Conservation (phyloP, 1,284 basidiomycete species). For the Earliella scabrosa region DNA sequence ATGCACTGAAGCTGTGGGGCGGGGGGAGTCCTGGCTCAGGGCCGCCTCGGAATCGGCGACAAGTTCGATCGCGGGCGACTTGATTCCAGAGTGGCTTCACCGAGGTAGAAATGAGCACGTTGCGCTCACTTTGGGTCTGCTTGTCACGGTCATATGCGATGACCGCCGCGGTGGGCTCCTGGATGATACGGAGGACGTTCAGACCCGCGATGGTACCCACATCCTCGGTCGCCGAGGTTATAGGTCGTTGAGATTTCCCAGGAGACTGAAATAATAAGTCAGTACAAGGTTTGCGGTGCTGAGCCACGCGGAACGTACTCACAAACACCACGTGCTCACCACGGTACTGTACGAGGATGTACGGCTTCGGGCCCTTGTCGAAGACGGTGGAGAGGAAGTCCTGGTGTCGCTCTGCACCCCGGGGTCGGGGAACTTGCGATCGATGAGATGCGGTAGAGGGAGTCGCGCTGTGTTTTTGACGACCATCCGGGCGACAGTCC, state of each 20-base stretch:
- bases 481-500: too few species aligned
- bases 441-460: constrained; percentile 94
- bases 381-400: constrained; percentile 94
- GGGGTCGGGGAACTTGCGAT: constrained; percentile 81
- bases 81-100: constrained; percentile 99
- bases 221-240: constrained; percentile 95
- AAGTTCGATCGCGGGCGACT: too few species aligned
- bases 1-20: constrained; percentile 80
- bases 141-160: constrained; percentile 96
- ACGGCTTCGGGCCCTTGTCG: constrained; percentile 86
- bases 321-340: constrained; percentile 94
- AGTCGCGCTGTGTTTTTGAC: too few species aligned
- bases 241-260: constrained; percentile 99
- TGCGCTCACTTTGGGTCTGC: constrained; percentile 86
- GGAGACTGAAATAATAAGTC: constrained; percentile 66
- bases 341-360: constrained; percentile 88
- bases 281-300: constrained; percentile 4
- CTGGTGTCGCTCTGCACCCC: constrained; percentile 96
- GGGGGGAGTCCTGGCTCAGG: too few species aligned
- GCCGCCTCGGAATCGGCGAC: too few species aligned
- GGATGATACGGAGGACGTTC: constrained; percentile 96
- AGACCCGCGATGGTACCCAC: constrained; percentile 90
- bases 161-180: constrained; percentile 94
- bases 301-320: constrained; percentile 40
- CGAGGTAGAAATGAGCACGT: constrained; percentile 98